Evolutionary conservation across 768 basidiomycete genomes (phyloP).

Genomic region (Mycena olivaceomarginata): DNA sequence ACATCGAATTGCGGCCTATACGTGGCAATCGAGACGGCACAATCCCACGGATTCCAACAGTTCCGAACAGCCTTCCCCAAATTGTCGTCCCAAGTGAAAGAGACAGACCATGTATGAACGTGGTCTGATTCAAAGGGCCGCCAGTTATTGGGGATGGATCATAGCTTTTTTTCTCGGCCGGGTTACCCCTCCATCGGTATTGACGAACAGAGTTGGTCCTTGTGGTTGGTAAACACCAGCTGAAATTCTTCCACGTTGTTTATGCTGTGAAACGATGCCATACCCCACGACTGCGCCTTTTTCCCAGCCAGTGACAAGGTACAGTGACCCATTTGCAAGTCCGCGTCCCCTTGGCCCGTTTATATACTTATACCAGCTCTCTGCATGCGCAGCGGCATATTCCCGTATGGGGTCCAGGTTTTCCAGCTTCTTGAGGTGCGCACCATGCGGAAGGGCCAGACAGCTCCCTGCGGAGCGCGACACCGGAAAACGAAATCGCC

Average conservation of each 20-base stretch:
- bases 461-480: slow-evolving; percentile 32
- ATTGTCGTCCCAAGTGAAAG: slow-evolving; percentile 23
- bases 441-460: slow-evolving; percentile 43
- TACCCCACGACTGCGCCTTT: too few species aligned
- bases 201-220: background rate
- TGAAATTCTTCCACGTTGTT: background rate
- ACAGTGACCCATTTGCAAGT: slow-evolving; percentile 37
- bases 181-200: slow-evolving; percentile 21
- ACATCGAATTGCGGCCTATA: background rate
- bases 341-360: slow-evolving; percentile 26
- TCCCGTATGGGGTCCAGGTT: slow-evolving; percentile 20
- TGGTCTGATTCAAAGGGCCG: slow-evolving; percentile 11
- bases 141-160: background rate
- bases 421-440: slow-evolving; percentile 27
- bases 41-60: slow-evolving; percentile 7
- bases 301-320: slow-evolving; percentile 46
- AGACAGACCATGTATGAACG: slow-evolving; percentile 23
- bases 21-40: background rate
- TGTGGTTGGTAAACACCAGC: background rate
- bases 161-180: slow-evolving; percentile 7
- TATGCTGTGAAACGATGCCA: slow-evolving; percentile 28
- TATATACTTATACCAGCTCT: slow-evolving; percentile 42
- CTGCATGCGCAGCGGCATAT: slow-evolving; percentile 37
- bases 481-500: slow-evolving; percentile 3
- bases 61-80: slow-evolving; percentile 4